Conservation (phyloP, 2,329 filamentous ascomycete genomes). For the Talaromyces sp. region DNA sequence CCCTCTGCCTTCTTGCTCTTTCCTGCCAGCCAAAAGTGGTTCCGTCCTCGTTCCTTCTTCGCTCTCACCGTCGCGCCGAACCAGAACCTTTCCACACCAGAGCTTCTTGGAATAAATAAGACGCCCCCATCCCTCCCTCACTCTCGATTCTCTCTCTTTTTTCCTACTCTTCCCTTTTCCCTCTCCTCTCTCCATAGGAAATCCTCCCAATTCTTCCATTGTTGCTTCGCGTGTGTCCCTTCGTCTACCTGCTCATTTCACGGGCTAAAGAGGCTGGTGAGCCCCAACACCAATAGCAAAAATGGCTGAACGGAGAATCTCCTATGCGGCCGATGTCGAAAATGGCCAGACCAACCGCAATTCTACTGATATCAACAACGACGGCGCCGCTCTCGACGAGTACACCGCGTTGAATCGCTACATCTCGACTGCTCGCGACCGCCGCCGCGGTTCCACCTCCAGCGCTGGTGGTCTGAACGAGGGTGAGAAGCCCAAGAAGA, state of each 20-base stretch:
- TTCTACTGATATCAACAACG: conserved; percentile 29
- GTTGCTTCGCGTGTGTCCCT: conserved; percentile 25
- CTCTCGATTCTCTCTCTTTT: background rate
- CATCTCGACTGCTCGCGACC: conserved; percentile 61
- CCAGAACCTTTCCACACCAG: background rate
- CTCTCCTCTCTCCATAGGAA: conserved; percentile 31
- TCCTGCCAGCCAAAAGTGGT: conserved; percentile 22
- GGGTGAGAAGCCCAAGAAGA: conserved; percentile 47
- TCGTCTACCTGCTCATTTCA: conserved; percentile 33
- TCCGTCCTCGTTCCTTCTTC: conserved; percentile 25
- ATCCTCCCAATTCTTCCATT: conserved; percentile 38
- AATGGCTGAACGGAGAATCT: conserved; percentile 45
- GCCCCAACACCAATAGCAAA: conserved; percentile 35
- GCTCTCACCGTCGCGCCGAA: conserved; percentile 13
- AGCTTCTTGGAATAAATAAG: conserved; percentile 17
- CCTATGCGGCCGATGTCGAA: conserved; percentile 43
- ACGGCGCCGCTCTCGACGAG: conserved; percentile 45
- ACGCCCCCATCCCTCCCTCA: conserved; percentile 13
- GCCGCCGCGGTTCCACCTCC: conserved; percentile 43
- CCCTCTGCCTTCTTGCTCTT: conserved; percentile 12
- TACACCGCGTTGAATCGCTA: conserved; percentile 61
- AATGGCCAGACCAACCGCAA: conserved; percentile 39
- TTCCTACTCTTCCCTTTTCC: conserved; percentile 22
- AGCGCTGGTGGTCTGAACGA: conserved; percentile 38
- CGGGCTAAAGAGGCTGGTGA: conserved; percentile 31